A percentile compares a stretch with the other conserved stretches of the same genome.
phyloP scores from a whole-genome alignment of 2,329 filamentous ascomycete genomes.

The Penicillium sp. region DNA sequence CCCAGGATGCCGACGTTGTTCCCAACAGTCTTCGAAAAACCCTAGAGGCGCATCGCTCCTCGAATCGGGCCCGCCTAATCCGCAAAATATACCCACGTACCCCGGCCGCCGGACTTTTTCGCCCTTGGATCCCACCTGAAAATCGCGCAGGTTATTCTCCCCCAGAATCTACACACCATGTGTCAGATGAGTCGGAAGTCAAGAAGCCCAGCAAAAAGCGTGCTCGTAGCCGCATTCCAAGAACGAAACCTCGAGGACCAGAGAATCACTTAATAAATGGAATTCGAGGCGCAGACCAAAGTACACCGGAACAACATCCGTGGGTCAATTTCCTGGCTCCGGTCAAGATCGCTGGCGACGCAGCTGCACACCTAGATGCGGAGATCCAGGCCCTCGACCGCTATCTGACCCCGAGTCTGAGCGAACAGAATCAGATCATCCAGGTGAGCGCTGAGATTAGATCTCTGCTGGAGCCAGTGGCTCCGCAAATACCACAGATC shows the following conservation, averaged over 20 bases:
- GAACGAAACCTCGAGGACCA: background rate
- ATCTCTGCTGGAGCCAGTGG: slow-evolving; percentile 27
- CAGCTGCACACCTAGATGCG: slow-evolving; percentile 34
- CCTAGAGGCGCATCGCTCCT: slow-evolving; percentile 42
- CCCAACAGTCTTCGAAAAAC: slow-evolving; percentile 39
- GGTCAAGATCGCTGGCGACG: slow-evolving; percentile 15
- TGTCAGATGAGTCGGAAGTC: background rate
- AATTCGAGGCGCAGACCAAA: slow-evolving; percentile 14
- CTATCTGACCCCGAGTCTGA: slow-evolving; percentile 45
- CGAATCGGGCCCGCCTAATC: slow-evolving; percentile 38
- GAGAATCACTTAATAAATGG: background rate
- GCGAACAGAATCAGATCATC: slow-evolving; percentile 40
- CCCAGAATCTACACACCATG: background rate
- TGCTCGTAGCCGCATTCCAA: slow-evolving; percentile 1
- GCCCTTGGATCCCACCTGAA: slow-evolving; percentile 16
- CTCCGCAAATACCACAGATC: slow-evolving; percentile 39
- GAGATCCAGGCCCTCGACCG: slow-evolving; percentile 50
- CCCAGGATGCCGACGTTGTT: slow-evolving; percentile 27
- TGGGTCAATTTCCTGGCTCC: slow-evolving; percentile 34
- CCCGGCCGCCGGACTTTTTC: slow-evolving; percentile 16
- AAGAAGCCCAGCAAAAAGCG: slow-evolving; percentile 4
- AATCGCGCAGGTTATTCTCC: slow-evolving; percentile 15
- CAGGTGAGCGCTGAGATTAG: slow-evolving; percentile 29
- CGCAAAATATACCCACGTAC: slow-evolving; percentile 28
- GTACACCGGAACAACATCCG: slow-evolving; percentile 23